Evolutionary conservation across 208 protist genomes (phyloP).

Genomic region (Leishmania arabica): DNA sequence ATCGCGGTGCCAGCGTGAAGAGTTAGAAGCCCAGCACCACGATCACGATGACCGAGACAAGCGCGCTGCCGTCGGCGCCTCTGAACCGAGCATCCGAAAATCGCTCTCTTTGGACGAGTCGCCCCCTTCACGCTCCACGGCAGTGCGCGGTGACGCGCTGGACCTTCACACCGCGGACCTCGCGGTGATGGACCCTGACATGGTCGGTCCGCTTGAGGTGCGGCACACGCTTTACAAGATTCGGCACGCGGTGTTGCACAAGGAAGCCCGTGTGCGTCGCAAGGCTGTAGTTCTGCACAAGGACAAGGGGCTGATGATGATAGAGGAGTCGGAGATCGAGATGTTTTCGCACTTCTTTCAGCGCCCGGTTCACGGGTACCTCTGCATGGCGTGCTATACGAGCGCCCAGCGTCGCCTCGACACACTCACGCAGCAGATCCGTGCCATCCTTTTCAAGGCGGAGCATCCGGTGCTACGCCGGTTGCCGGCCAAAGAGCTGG

Average conservation of each 20-base stretch:
- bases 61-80: background rate
- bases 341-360: constrained; percentile 84
- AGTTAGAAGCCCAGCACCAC: background rate
- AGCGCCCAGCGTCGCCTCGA: constrained; percentile 69
- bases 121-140: background rate
- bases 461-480: constrained; percentile 63
- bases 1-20: constrained; percentile 3
- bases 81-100: background rate
- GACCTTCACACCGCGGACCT: constrained; percentile 12
- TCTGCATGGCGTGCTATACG: constrained; percentile 76
- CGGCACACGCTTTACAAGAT: constrained; percentile 71
- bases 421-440: constrained; percentile 65
- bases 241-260: constrained; percentile 61
- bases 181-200: constrained; percentile 42
- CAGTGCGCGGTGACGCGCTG: background rate
- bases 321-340: constrained; percentile 84
- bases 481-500: constrained; percentile 28
- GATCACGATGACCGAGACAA: background rate
- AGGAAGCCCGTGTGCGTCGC: constrained; percentile 48
- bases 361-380: constrained; percentile 75
- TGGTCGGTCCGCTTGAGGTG: constrained; percentile 47
- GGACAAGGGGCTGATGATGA: constrained; percentile 79
- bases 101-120: background rate
- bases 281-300: constrained; percentile 47
- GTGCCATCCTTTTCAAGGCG: constrained; percentile 63